Evolutionary conservation across 306 rosid species (phyloP).

Genomic region (Trichosanthes truncata): DNA sequence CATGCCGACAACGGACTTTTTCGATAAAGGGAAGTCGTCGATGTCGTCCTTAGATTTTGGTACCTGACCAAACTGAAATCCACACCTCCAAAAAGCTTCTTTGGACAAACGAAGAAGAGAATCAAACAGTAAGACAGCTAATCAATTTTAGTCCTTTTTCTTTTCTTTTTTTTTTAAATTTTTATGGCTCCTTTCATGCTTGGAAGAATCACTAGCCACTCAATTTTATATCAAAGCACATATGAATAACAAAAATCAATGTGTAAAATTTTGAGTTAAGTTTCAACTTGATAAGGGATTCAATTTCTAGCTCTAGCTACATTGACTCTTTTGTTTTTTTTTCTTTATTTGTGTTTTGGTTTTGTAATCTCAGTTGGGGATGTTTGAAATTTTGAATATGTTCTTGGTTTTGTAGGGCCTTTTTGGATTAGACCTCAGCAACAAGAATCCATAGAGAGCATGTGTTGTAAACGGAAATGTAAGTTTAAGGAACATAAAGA

Average conservation of each 20-base stretch:
- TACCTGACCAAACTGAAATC: slow-evolving; percentile 12
- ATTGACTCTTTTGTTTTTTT: not conserved
- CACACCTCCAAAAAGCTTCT: not conserved
- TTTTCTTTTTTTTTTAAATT: not conserved
- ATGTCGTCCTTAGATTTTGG: slow-evolving; percentile 30
- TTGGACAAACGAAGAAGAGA: not conserved
- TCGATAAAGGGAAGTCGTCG: slow-evolving; percentile 25
- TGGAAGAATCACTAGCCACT: not conserved
- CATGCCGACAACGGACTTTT: slow-evolving; percentile 22
- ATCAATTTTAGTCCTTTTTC: not conserved
- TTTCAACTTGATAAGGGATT: not conserved
- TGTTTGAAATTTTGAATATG: not conserved
- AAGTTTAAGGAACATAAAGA: not conserved
- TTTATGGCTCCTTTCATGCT: not conserved
- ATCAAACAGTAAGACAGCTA: not conserved
- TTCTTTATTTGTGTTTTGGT: too few species aligned
- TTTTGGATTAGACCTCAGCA: not conserved
- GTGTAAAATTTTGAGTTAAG: not conserved
- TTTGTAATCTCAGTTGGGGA: not conserved
- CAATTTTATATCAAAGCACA: not conserved
- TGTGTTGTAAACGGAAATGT: not conserved
- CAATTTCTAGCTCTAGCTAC: not conserved
- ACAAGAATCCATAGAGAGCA: not conserved
- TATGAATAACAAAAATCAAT: not conserved
- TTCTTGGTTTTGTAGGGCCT: not conserved